A percentile compares a stretch with the other conserved stretches of the same genome.
These are phyloP conservation scores for Cordyceps militaris DNA, from an alignment of 2,329 filamentous ascomycete species.

Conservation along the genomic window DNA sequence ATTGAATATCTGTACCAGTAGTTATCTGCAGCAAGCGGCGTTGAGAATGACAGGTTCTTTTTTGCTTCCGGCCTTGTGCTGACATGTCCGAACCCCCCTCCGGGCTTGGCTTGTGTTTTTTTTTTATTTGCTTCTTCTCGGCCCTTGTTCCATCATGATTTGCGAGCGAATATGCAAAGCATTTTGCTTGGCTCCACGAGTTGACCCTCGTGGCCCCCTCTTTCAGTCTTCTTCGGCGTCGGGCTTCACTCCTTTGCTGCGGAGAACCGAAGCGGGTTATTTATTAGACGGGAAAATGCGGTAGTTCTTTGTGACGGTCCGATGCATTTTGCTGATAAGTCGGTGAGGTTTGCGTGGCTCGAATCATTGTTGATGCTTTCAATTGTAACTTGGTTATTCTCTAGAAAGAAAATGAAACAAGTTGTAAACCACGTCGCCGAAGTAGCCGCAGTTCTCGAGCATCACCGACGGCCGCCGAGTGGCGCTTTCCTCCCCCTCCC, in stretches of 20 bases:
- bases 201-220: neutral
- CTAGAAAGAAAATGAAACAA: too few relatives aligned
- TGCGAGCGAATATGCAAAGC: neutral
- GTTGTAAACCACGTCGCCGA: too few relatives aligned
- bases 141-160: neutral
- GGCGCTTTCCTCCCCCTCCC: too few relatives aligned
- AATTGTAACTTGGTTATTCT: too few relatives aligned
- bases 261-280: neutral
- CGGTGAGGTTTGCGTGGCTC: neutral
- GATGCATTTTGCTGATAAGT: neutral
- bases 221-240: neutral
- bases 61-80: too few relatives aligned
- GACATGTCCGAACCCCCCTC: too few relatives aligned
- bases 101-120: neutral
- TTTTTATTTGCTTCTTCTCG: neutral
- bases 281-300: neutral
- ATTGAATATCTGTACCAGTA: neutral
- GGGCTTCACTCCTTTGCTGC: neutral
- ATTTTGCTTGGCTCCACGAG: neutral
- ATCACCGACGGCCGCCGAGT: too few relatives aligned
- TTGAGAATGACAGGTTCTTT: constrained; percentile 7
- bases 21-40: neutral
- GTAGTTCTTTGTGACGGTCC: neutral
- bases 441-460: too few relatives aligned
- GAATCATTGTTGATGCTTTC: too few relatives aligned